phyloP scores from a whole-genome alignment of 129 eudicot genomes.

The Flaveria trinervia region DNA sequence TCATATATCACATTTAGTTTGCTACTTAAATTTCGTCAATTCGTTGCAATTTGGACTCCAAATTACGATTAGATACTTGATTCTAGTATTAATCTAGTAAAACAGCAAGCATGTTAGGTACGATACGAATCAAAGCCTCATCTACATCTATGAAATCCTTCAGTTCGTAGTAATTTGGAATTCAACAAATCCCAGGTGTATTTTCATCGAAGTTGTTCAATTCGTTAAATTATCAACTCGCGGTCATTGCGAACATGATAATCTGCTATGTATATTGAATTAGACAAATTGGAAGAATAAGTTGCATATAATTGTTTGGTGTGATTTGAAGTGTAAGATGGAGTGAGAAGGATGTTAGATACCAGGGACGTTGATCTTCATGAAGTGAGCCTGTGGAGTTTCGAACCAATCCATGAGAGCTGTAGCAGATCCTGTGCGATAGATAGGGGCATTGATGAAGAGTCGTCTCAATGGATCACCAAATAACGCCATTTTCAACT shows the following conservation, averaged over 20 bases:
- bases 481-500: slow-evolving; percentile 46
- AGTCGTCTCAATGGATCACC: slow-evolving; percentile 75
- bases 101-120: not conserved
- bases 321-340: not conserved
- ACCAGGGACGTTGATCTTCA: slow-evolving; percentile 94
- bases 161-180: not conserved
- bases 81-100: not conserved
- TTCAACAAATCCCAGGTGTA: not conserved
- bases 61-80: not conserved
- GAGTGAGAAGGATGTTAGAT: not conserved
- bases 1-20: not conserved
- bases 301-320: no score
- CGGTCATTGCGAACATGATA: no score
- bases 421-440: slow-evolving; percentile 46
- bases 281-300: no score
- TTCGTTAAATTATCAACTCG: no score
- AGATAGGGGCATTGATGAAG: slow-evolving; percentile 46
- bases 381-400: slow-evolving; percentile 67
- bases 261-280: no score
- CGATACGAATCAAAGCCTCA: not conserved
- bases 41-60: not conserved
- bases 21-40: not conserved
- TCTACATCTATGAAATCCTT: not conserved
- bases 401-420: slow-evolving; percentile 87
- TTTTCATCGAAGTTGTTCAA: no score